A percentile compares a stretch with the other conserved stretches of the same genome.
Evolutionary conservation across 495 filamentous ascomycete genomes (phyloP).

Genomic region (Aspergillus nanangensis): DNA sequence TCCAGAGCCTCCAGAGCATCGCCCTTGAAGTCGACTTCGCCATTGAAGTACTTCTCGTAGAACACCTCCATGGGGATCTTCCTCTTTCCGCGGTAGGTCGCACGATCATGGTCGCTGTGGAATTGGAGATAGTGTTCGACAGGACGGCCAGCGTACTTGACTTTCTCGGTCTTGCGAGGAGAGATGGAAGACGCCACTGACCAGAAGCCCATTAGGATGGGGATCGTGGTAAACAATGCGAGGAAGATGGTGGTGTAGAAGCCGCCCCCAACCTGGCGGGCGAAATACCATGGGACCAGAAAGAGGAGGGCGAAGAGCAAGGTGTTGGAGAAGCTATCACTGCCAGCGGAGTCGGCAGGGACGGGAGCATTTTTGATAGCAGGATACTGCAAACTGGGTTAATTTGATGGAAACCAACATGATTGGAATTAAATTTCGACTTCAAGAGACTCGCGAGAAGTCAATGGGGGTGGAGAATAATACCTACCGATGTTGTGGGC

Average conservation of each 20-base stretch:
- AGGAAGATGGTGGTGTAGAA: conserved; percentile 55
- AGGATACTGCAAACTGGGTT: too few relatives aligned
- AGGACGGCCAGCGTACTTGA: conserved; percentile 53
- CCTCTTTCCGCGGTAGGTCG: conserved; percentile 55
- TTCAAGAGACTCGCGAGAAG: neutral
- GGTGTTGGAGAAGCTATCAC: conserved; percentile 53
- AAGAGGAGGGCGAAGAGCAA: conserved; percentile 48
- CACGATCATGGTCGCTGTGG: conserved; percentile 50
- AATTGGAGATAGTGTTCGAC: conserved; percentile 64
- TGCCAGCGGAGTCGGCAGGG: conserved; percentile 53
- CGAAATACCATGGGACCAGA: conserved; percentile 47
- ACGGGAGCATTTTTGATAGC: conserved; percentile 61
- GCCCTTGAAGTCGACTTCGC: conserved; percentile 60
- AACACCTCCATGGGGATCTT: conserved; percentile 65
- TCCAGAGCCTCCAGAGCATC: conserved; percentile 58
- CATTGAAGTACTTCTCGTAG: conserved; percentile 63
- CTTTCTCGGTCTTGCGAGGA: conserved; percentile 60
- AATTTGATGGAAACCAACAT: too few relatives aligned
- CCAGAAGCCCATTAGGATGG: conserved; percentile 57
- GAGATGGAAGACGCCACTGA: conserved; percentile 51
- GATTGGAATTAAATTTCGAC: too few relatives aligned
- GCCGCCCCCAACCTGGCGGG: conserved; percentile 50
- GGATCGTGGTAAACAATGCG: conserved; percentile 49
- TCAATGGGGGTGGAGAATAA: neutral
- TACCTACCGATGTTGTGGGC: conserved; percentile 51